phyloP scores from a whole-genome alignment of 2,329 filamentous ascomycete species.

The Apiospora aurea region DNA sequence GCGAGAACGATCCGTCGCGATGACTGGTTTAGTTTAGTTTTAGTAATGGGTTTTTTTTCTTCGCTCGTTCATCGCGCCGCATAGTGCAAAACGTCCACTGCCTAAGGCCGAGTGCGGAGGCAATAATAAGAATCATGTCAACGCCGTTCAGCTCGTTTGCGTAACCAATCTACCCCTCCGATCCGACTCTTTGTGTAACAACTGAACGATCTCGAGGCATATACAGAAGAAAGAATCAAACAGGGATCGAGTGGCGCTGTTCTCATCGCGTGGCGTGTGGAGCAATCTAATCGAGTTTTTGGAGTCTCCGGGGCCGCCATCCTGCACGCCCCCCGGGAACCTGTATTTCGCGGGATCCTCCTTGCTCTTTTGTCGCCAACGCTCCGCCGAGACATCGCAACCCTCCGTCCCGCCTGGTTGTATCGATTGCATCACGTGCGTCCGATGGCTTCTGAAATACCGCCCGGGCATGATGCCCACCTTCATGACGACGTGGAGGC shows the following conservation, averaged over 20 bases:
- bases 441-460: slow-evolving; percentile 4
- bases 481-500: slow-evolving; percentile 11
- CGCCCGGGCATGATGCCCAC: neutral
- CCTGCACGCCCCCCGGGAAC: neutral
- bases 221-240: neutral
- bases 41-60: neutral
- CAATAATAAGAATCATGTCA: neutral
- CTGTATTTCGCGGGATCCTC: neutral
- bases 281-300: neutral
- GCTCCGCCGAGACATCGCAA: neutral
- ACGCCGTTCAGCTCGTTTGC: neutral
- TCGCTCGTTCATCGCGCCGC: neutral
- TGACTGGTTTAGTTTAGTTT: slow-evolving; percentile 9
- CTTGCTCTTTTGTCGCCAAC: neutral
- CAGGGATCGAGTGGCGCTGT: neutral
- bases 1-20: slow-evolving; percentile 13
- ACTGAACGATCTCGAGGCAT: neutral
- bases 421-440: neutral
- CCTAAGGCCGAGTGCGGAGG: neutral
- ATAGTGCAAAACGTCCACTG: neutral
- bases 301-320: neutral
- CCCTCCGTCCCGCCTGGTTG: neutral
- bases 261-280: neutral
- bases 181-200: neutral
- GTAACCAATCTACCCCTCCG: neutral